Evolutionary conservation across 2,329 filamentous ascomycete species (phyloP), one percentile per base, ranked within the genome.

Genomic region (Colletotrichum tabaci): DNA sequence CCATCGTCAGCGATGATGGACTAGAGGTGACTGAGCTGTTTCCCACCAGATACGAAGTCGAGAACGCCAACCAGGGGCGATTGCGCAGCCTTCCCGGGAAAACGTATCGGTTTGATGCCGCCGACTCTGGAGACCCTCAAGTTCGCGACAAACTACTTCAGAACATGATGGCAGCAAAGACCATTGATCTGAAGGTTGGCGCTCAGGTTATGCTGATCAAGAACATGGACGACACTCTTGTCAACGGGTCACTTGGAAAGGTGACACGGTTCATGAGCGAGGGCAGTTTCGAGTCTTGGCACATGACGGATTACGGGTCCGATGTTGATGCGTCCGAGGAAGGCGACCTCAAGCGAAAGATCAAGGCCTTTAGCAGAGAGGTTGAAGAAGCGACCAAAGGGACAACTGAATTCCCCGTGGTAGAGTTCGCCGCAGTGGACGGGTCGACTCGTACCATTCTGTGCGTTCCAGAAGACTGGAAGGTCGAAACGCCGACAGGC

Each of bases 201-300:
- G 94, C 96, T 0, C 97, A 99, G 79, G 97, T 99, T 55, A 99
- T 99, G 96, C 86, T 99, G n/a, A 98, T 99, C 86, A 99, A 99
- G 82, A 99, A 99, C 77, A 92, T 98, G 83, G 96, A 99, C 78
- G 94, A 98, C 49, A 92, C 90, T 0, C 87, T 99, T 0, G 96
- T 98, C 75, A 99, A 99, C 78, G 96, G 96, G 5, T 97, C 96
- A 0, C 87, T 99, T 12, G 96, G 96, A 30, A 95, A 93, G 73
- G 93, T 99, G 5, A 87, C 92, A 15, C 90, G 88, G 7, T 97
- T 98, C 81, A 95, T 95, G 80, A 85, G 78, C 18, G 82, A 86
- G 72, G 74, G 76, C 15, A 79, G 81, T 15, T 87, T 85, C 70
- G 82, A 82, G 30, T 61, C 77, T 2, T 80, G 74, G 65, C 70